Conservation (phyloP, 306 rosid species). For the Psophocarpus tetragonolobus region DNA sequence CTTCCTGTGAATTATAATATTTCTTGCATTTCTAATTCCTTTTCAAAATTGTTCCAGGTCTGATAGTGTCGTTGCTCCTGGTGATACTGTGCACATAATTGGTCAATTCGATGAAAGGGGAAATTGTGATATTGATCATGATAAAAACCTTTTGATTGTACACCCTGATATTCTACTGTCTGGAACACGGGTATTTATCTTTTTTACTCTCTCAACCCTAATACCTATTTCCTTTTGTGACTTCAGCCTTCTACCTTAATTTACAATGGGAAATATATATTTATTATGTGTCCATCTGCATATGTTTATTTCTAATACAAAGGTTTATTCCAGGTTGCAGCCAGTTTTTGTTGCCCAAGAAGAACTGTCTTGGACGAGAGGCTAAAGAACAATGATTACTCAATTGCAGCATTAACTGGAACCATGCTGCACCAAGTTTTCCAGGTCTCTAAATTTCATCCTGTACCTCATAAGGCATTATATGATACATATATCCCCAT, state of each 20-base stretch:
- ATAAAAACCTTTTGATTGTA: conserved; percentile 69
- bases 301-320: conserved; percentile 33
- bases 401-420: conserved; percentile 76
- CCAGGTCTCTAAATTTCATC: conserved; percentile 59
- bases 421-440: conserved; percentile 89
- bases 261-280: conserved; percentile 16
- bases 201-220: conserved; percentile 18
- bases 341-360: conserved; percentile 77
- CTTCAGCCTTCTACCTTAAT: conserved; percentile 20
- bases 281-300: neutral
- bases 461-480: conserved; percentile 1
- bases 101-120: conserved; percentile 82
- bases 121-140: conserved; percentile 63
- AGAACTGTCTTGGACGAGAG: conserved; percentile 93
- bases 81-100: conserved; percentile 82
- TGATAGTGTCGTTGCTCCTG: conserved; percentile 75
- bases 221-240: conserved; percentile 1
- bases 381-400: conserved; percentile 70
- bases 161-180: conserved; percentile 82
- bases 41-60: conserved; percentile 54
- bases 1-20: conserved; percentile 20
- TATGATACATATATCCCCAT: neutral
- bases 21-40: conserved; percentile 31
- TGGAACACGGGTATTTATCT: conserved; percentile 84
- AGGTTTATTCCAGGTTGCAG: conserved; percentile 68